Evolutionary conservation across 192 early-diverging fungal species (phyloP), one percentile per base, ranked within the genome.

Genomic region (Ambispora gerdemannii): DNA sequence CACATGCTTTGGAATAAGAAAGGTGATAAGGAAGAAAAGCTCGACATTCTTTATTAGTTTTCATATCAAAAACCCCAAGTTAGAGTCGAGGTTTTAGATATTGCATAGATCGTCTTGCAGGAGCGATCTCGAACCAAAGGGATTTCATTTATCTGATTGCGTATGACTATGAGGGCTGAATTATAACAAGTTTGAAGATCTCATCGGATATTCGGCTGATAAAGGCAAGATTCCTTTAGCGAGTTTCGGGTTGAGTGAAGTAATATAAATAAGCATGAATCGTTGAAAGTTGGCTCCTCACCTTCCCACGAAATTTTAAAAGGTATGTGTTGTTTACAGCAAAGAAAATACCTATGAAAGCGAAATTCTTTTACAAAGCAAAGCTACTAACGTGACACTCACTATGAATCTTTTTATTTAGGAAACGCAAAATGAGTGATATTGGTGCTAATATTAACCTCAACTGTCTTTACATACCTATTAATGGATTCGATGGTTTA

Each of bases 371-470:
- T n/a, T n/a, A n/a, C n/a, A n/a, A n/a, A n/a, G n/a, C n/a, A n/a
- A n/a, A n/a, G n/a, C n/a, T n/a, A n/a, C n/a, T n/a, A n/a, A n/a
- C n/a, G n/a, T n/a, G n/a, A n/a, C n/a, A 60, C 58, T 60, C 27
- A 60, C 58, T 60, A 60, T 60, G 58, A 60, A 60, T 60, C n/a
- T 60, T 60, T 60, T 7, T 60, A 60, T 60, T 60, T 60, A 60
- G 58, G 19, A 34, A 34, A 60, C 27, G 58, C 6, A 60, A 60
- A 60, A 60, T 60, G 58, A 28, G 4, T 52, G 3, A 52, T 52
- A 17, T 3, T n/a, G n/a, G n/a, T n/a, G n/a, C n/a, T n/a, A n/a
- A n/a, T n/a, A n/a, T n/a, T n/a, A n/a, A n/a, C n/a, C n/a, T n/a
- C n/a, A 4, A n/a, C n/a, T n/a, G n/a, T n/a, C n/a, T n/a, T n/a